These are phyloP conservation scores for Dictyostelium capitatum DNA, from an alignment of 78 protist genomes.

Conservation along the genomic window DNA sequence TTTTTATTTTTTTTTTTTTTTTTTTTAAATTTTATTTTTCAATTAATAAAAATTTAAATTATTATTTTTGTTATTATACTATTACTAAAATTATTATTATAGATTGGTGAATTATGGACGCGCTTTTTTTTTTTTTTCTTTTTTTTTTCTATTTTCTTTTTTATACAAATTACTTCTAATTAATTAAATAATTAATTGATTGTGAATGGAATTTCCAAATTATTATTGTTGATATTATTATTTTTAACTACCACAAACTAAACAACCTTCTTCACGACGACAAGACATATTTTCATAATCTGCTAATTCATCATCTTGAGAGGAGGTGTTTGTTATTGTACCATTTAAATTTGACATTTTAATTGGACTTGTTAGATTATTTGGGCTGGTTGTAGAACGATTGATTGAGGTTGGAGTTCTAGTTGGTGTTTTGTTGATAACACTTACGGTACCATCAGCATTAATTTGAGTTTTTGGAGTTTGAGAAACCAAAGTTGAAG, in stretches of 20 bases:
- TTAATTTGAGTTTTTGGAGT: not conserved
- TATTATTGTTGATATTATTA: not conserved
- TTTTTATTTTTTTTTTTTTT: too few species aligned
- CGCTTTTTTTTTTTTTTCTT: too few species aligned
- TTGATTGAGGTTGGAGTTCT: conserved; percentile 35
- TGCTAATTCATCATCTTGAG: conserved; percentile 17
- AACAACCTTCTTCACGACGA: conserved; percentile 85
- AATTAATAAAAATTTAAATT: too few species aligned
- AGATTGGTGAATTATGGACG: too few species aligned
- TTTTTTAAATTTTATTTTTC: too few species aligned
- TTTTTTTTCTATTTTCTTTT: too few species aligned
- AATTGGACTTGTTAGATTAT: conserved; percentile 30
- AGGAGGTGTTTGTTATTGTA: not conserved
- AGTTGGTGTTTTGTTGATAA: conserved; percentile 33
- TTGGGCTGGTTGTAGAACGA: conserved; percentile 27
- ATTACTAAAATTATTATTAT: too few species aligned
- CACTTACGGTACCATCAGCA: not conserved
- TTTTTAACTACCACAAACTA: conserved; percentile 70
- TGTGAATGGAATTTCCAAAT: not conserved
- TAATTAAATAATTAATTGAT: too few species aligned
- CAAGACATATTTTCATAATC: conserved; percentile 50
- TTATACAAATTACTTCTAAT: too few species aligned
- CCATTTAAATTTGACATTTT: conserved; percentile 1
- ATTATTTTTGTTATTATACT: too few species aligned
- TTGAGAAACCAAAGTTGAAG: not conserved